Percentiles rank a stretch among this genome's conserved stretches.
These are phyloP conservation scores for Saturnispora dispora DNA, from an alignment of 805 yeast genomes.

Conservation along the genomic window DNA sequence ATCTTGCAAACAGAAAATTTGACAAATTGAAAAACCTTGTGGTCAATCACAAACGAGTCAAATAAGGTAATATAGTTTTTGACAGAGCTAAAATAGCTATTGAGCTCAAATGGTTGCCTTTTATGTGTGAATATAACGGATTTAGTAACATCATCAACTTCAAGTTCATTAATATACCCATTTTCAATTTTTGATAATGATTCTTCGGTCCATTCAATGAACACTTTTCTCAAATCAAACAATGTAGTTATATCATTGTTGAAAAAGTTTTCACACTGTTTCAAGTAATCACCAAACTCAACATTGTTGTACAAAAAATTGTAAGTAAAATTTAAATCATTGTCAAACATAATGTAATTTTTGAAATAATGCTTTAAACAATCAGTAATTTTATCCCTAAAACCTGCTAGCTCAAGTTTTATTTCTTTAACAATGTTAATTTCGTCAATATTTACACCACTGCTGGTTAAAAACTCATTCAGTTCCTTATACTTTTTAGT, in stretches of 20 bases:
- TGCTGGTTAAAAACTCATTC: background rate
- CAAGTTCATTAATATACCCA: constrained; percentile 8
- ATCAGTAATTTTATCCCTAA: constrained; percentile 9
- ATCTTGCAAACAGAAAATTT: constrained; percentile 16
- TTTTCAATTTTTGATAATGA: constrained; percentile 13
- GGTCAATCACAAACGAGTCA: constrained; percentile 11
- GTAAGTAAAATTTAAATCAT: constrained; percentile 10
- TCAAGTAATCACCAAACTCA: constrained; percentile 14
- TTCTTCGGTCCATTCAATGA: constrained; percentile 18
- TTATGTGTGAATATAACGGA: constrained; percentile 6
- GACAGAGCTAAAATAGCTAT: constrained; percentile 13
- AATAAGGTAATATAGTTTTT: constrained; percentile 19
- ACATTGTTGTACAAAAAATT: constrained; percentile 9
- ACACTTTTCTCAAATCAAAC: constrained; percentile 20
- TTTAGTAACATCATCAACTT: constrained; percentile 1
- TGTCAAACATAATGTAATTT: constrained; percentile 8
- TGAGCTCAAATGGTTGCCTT: background rate
- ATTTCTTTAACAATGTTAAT: background rate
- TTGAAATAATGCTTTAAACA: constrained; percentile 11
- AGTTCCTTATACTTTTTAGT: constrained; percentile 11
- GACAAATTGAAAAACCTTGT: constrained; percentile 12
- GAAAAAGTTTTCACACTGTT: constrained; percentile 10
- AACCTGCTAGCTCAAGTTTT: background rate
- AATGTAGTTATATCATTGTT: constrained; percentile 8
- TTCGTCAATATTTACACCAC: background rate